A percentile compares a stretch with the other conserved stretches of the same genome.
These are phyloP conservation scores for Eucalyptus globulus DNA, from an alignment of 345 rosid genomes.

Conservation along the genomic window DNA sequence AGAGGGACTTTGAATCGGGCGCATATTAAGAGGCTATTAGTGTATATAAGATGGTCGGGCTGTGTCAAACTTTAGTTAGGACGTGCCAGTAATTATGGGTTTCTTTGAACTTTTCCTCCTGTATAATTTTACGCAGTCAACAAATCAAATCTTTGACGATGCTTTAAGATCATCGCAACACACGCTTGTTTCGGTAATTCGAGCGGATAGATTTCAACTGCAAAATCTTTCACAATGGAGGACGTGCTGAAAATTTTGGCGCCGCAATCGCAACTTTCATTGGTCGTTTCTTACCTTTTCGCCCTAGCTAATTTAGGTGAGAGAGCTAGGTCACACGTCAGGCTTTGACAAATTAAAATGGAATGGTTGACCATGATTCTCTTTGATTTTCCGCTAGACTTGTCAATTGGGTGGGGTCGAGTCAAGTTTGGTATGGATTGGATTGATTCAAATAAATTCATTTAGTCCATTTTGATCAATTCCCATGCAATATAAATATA, in stretches of 20 bases:
- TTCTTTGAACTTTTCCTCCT: background rate
- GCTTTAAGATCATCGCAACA: background rate
- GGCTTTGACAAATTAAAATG: background rate
- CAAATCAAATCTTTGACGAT: background rate
- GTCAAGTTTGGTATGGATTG: rapidly evolving
- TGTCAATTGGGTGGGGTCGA: background rate
- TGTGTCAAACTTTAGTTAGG: background rate
- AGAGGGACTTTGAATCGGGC: background rate
- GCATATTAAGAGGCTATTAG: background rate
- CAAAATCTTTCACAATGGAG: background rate
- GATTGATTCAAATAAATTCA: background rate
- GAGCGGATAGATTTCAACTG: background rate
- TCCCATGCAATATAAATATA: too few species aligned
- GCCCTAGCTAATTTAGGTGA: background rate
- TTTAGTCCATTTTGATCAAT: rapidly evolving
- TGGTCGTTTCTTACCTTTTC: background rate
- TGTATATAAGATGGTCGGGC: background rate
- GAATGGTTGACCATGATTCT: background rate
- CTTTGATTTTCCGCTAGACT: background rate
- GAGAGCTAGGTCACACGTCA: background rate
- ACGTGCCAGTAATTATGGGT: background rate
- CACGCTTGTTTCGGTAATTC: background rate
- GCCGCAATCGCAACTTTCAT: background rate
- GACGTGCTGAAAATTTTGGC: background rate
- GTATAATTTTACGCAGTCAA: background rate